Evolutionary conservation across 116 monocot species (phyloP).

Genomic region (Phalaenopsis hybrid): DNA sequence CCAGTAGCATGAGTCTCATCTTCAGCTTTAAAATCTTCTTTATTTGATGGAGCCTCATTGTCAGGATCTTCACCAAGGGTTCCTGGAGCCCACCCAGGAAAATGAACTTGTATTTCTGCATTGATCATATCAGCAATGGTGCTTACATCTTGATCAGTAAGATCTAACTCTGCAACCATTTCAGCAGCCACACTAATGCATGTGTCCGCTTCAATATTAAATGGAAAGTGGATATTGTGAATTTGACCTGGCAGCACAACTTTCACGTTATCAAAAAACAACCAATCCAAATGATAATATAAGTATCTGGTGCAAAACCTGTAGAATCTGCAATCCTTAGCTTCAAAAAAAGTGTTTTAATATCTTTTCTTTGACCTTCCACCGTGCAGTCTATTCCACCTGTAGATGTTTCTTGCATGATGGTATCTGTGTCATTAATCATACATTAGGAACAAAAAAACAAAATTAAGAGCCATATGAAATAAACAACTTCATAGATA

Average conservation of each 20-base stretch:
- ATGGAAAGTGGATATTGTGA: conserved; percentile 69
- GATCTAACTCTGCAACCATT: conserved; percentile 67
- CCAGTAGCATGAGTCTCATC: conserved; percentile 24
- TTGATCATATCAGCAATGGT: conserved; percentile 70
- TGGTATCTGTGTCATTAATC: conserved; percentile 17
- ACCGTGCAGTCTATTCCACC: conserved; percentile 45
- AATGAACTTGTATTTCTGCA: conserved; percentile 52
- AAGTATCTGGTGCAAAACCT: conserved; percentile 25
- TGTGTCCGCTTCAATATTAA: conserved; percentile 68
- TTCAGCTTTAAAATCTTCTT: conserved; percentile 23
- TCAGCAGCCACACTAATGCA: conserved; percentile 71
- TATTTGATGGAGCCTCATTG: conserved; percentile 1
- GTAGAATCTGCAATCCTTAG: conserved; percentile 61
- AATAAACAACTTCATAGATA: background rate
- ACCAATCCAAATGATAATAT: background rate
- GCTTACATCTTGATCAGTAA: conserved; percentile 63
- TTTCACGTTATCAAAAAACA: background rate
- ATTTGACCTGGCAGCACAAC: conserved; percentile 34
- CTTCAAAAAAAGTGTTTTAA: conserved; percentile 60
- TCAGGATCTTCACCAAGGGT: conserved; percentile 15
- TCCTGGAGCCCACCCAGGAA: conserved; percentile 40
- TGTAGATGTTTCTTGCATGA: conserved; percentile 13
- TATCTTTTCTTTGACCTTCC: conserved; percentile 53
- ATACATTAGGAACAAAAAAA: background rate
- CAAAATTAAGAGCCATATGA: background rate